These are phyloP conservation scores for Geotrichum fermentans DNA, from an alignment of 1,139 yeast genomes.

Conservation along the genomic window DNA sequence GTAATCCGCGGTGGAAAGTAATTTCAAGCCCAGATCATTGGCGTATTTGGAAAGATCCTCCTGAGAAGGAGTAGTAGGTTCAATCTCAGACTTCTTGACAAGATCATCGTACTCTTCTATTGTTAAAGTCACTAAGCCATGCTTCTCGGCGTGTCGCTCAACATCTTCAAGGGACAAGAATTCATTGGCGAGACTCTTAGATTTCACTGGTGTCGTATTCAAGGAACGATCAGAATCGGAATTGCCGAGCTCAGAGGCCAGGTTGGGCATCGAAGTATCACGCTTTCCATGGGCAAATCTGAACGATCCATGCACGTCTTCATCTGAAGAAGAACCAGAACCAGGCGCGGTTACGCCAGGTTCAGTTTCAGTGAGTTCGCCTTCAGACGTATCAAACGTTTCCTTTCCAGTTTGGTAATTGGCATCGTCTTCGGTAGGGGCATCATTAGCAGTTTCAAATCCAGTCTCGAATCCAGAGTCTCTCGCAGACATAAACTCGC, in stretches of 20 bases:
- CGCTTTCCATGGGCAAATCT: slow-evolving; percentile 11
- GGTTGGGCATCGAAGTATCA: slow-evolving; percentile 1
- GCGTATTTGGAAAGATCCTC: slow-evolving; percentile 20
- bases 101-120: slow-evolving; percentile 42
- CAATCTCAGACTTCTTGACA: slow-evolving; percentile 23
- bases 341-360: not conserved
- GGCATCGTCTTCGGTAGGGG: slow-evolving; percentile 35
- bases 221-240: not conserved
- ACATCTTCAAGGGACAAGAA: slow-evolving; percentile 40
- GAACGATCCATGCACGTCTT: slow-evolving; percentile 9
- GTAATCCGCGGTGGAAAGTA: slow-evolving; percentile 11
- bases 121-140: slow-evolving; percentile 49
- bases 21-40: slow-evolving; percentile 1
- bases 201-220: slow-evolving; percentile 7
- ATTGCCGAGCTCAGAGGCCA: not conserved
- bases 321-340: slow-evolving; percentile 6
- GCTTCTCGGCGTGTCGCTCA: slow-evolving; percentile 47
- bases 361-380: slow-evolving; percentile 22
- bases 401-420: slow-evolving; percentile 33
- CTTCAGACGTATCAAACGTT: slow-evolving; percentile 31
- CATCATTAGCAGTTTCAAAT: slow-evolving; percentile 31
- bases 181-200: slow-evolving; percentile 29
- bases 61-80: slow-evolving; percentile 22
- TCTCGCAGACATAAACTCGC: not conserved
- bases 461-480: slow-evolving; percentile 1